Evolutionary conservation across 73 alveolate genomes (phyloP), one percentile per base, ranked within the genome.

Genomic region (Stentor coeruleus): DNA sequence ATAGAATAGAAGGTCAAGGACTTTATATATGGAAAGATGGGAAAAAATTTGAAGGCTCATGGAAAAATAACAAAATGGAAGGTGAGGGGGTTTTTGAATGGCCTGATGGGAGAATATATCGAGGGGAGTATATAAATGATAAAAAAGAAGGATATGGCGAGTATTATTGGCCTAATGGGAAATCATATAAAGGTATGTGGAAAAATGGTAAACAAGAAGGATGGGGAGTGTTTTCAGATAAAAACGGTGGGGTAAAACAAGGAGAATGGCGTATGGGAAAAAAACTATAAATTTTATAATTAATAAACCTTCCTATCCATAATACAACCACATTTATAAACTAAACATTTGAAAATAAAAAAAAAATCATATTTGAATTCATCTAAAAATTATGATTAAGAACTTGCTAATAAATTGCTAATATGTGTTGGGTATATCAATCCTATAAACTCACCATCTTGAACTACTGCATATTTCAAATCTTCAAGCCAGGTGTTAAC

Each of bases 1-100:
- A 90, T 90, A 84, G 77, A 41, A 74, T 83, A 58, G 76, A 90
- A 49, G 95, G 95, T 57, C 85, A 85, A 30, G 95, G 95, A 55
- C 42, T 33, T 26, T 90, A 80, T 86, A 58, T 79, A 76, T 90
- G 89, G 92, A 86, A 59, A 55, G 91, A 87, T 83, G 95, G 95
- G n/a, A 87, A 94, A 38, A 57, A 59, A 66, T 90, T 87, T 80
- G 90, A 84, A 57, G 96, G 96, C 31, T 37, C 74, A 41, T 88
- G 94, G 93, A 28, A n/a, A 4, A 75, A 85, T 40, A 87, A 87
- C 81, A 74, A 74, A 58, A 87, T 87, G 93, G 85, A 87, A 59
- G 93, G 93, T 14, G 72, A 87, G 73, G 93, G 93, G 30, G 76
- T 76, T 20, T 74, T 49, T 74, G 15, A 38, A 75, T 87, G 93